Percentiles rank a stretch among this genome's conserved stretches.
phyloP scores from a whole-genome alignment of 2,329 filamentous ascomycete species.

The Pseudopyrenochaeta lycopersici region DNA sequence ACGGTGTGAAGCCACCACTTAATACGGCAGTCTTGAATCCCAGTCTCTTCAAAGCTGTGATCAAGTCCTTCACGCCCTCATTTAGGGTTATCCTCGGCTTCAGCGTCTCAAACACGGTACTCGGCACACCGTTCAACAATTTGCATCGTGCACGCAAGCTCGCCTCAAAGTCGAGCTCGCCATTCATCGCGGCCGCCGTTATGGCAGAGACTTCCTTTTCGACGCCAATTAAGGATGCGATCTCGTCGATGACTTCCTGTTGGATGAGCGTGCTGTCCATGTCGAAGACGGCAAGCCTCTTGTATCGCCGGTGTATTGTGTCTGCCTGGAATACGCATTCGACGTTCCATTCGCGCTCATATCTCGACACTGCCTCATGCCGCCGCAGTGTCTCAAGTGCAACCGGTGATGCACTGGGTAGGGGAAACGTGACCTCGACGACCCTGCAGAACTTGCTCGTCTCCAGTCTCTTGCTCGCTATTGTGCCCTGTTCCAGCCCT shows the following conservation, averaged over 20 bases:
- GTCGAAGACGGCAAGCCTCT: slow-evolving; percentile 91
- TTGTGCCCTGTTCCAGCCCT: slow-evolving; percentile 58
- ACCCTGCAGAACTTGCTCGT: slow-evolving; percentile 67
- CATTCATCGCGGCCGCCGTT: slow-evolving; percentile 93
- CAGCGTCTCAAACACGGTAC: slow-evolving; percentile 80
- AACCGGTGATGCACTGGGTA: slow-evolving; percentile 60
- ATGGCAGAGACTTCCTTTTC: slow-evolving; percentile 85
- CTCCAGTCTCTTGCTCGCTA: slow-evolving; percentile 65
- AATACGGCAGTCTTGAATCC: slow-evolving; percentile 90
- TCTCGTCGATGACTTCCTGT: slow-evolving; percentile 96
- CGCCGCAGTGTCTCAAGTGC: slow-evolving; percentile 75
- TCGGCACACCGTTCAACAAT: slow-evolving; percentile 81
- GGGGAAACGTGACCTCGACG: slow-evolving; percentile 71
- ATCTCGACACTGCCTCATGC: slow-evolving; percentile 80
- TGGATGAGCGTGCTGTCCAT: slow-evolving; percentile 99
- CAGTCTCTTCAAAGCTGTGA: slow-evolving; percentile 76
- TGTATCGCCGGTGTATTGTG: slow-evolving; percentile 77
- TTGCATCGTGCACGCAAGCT: slow-evolving; percentile 83
- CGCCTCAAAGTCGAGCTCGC: slow-evolving; percentile 89
- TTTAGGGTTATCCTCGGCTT: slow-evolving; percentile 81
- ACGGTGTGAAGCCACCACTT: slow-evolving; percentile 88
- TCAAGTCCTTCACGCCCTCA: slow-evolving; percentile 77
- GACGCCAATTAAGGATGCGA: slow-evolving; percentile 85
- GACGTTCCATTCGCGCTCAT: slow-evolving; percentile 89
- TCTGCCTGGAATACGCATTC: slow-evolving; percentile 82